Base-by-base conservation (phyloP, 352 stramenopile species). In the Elongisporangium anandrum region DNA sequence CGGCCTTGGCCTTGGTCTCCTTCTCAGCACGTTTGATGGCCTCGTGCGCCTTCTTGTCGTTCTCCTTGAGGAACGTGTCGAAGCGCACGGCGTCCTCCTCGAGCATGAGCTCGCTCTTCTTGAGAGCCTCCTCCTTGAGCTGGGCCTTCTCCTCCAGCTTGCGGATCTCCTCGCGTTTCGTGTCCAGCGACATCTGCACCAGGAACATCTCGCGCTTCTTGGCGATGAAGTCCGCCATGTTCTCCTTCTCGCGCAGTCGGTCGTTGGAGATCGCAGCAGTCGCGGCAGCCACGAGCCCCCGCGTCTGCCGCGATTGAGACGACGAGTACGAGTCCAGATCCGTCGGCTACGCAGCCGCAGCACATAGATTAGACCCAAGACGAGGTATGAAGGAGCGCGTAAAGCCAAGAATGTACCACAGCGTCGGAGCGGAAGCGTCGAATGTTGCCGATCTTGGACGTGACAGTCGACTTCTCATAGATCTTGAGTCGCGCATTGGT, bases 191-290 rank as follows among this genome's bases (percentile, higher is more conserved):
- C 89, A 98, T 98, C 59, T 95, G 94, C 19, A 98, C 88, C 1
- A 98, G 80, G 63, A 98, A 98, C 93, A 98, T 98, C 64, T 98
- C 94, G 12, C 92, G 82, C 73, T 98, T 98, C 79, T 98, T 98
- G 8, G 85, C 82, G 34, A 98, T 97, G 45, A 98, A 98, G 60
- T 98, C 93, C 4, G 87, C 66, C 90, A 98, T 98, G 67, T 94
- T 97, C 60, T 98, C 95, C 66, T 97, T 97, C 63, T 98, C 90
- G 26, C 90, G 87, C 20, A 95, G 77, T 3, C 92, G 77, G 50
- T 97, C 87, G 29, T 80, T 91, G 20, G 85, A 88, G 64, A 96
- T 93, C 16, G 81, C 83, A 2, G 84, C 80, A 0, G 87, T 95
- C 1, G 88, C 88, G 3, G 86, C 85, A 0, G 87, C 78, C 1